A percentile compares a stretch with the other conserved stretches of the same genome.
phyloP scores from a whole-genome alignment of 2,329 filamentous ascomycete species.

The Claviceps sorghi region DNA sequence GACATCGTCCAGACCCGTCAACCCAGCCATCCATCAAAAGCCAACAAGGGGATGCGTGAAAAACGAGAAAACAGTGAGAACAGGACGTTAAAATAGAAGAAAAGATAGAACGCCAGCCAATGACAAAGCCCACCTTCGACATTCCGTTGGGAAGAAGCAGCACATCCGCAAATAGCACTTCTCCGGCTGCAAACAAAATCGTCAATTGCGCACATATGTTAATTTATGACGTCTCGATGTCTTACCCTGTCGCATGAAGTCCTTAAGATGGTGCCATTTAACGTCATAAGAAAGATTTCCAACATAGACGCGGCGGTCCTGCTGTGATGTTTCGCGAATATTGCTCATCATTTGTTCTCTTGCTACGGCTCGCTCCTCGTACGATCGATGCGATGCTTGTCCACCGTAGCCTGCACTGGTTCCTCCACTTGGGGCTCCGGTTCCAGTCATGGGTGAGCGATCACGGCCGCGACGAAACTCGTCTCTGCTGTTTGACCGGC shows the following conservation, averaged over 20 bases:
- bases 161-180: slow-evolving; percentile 98
- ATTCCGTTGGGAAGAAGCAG: slow-evolving; percentile 99
- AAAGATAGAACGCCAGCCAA: slow-evolving; percentile 47
- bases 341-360: slow-evolving; percentile 95
- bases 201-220: slow-evolving; percentile 22
- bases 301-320: slow-evolving; percentile 98
- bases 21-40: slow-evolving; percentile 82
- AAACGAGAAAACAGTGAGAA: slow-evolving; percentile 43
- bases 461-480: slow-evolving; percentile 60
- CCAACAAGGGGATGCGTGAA: slow-evolving; percentile 40
- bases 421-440: slow-evolving; percentile 55
- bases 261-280: slow-evolving; percentile 99
- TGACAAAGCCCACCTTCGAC: slow-evolving; percentile 99
- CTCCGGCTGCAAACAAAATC: slow-evolving; percentile 56
- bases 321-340: slow-evolving; percentile 86
- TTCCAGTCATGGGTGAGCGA: slow-evolving; percentile 74
- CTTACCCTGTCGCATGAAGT: slow-evolving; percentile 99
- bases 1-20: slow-evolving; percentile 94
- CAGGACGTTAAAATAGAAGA: slow-evolving; percentile 38
- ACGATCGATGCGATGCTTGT: slow-evolving; percentile 50
- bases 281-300: slow-evolving; percentile 98
- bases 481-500: slow-evolving; percentile 60
- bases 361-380: slow-evolving; percentile 68
- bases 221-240: slow-evolving; percentile 9
- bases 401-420: slow-evolving; percentile 52